These are phyloP conservation scores for Hymenoscyphus fructigenus DNA, from an alignment of 2,329 filamentous ascomycete species.

Conservation along the genomic window DNA sequence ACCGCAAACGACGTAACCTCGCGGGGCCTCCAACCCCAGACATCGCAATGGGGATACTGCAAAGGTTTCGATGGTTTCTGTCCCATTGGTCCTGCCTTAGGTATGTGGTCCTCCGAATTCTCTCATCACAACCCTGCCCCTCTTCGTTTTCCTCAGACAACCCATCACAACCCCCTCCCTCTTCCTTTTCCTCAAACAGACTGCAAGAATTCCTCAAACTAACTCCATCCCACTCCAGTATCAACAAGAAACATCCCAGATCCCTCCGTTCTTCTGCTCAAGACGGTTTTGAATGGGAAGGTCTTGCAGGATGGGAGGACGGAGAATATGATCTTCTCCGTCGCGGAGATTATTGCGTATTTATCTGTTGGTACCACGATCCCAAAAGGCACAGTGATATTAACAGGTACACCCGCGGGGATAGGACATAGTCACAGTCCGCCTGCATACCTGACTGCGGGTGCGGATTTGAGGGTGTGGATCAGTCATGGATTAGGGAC, in stretches of 20 bases:
- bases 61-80: conserved; percentile 48
- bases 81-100: no score
- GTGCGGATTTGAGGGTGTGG: conserved; percentile 7
- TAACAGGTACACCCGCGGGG: conserved; percentile 50
- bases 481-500: background rate
- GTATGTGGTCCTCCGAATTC: no score
- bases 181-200: no score
- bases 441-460: conserved; percentile 21
- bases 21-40: conserved; percentile 40
- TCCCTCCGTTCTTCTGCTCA: background rate
- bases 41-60: conserved; percentile 44
- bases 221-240: no score
- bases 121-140: no score
- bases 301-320: conserved; percentile 42
- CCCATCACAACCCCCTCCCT: no score
- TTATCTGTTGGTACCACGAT: conserved; percentile 49
- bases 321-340: conserved; percentile 48
- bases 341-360: conserved; percentile 46
- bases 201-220: no score
- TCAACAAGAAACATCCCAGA: conserved; percentile 23
- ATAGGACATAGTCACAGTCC: conserved; percentile 46
- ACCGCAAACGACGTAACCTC: conserved; percentile 24
- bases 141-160: no score
- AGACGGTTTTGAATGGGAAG: background rate
- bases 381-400: conserved; percentile 47